phyloP scores from a whole-genome alignment of 352 stramenopile genomes.

The Globisporangium yorkense region DNA sequence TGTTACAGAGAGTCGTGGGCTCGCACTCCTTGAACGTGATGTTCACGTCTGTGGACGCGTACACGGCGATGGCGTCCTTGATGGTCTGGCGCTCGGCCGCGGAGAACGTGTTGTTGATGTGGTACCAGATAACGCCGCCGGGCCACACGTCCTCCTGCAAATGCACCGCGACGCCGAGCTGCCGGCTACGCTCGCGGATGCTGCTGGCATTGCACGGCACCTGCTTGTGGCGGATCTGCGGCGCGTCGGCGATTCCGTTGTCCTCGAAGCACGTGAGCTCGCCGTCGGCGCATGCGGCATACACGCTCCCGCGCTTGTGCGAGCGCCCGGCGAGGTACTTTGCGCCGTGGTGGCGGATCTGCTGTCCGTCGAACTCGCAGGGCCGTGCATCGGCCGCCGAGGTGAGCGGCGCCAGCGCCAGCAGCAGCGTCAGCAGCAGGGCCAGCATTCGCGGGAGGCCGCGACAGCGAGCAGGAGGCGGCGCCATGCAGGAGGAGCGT shows the following conservation, averaged over 20 bases:
- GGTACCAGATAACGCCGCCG: slow-evolving; percentile 62
- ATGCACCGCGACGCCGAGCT: slow-evolving; percentile 53
- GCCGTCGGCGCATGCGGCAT: slow-evolving; percentile 38
- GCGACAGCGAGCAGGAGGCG: not conserved
- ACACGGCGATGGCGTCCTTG: slow-evolving; percentile 43
- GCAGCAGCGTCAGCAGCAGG: not conserved
- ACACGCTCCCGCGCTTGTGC: slow-evolving; percentile 47
- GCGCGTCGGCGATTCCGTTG: slow-evolving; percentile 53
- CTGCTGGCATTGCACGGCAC: slow-evolving; percentile 29
- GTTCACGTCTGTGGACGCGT: slow-evolving; percentile 51
- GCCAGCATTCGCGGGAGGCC: not conserved
- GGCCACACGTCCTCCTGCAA: slow-evolving; percentile 61
- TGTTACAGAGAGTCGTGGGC: slow-evolving; percentile 41
- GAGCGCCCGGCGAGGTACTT: slow-evolving; percentile 44
- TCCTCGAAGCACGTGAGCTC: slow-evolving; percentile 53
- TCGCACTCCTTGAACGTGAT: slow-evolving; percentile 65
- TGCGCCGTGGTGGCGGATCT: slow-evolving; percentile 34
- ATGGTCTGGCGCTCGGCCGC: slow-evolving; percentile 41
- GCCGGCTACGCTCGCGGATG: slow-evolving; percentile 20
- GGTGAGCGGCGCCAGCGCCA: not conserved
- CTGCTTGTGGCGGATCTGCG: slow-evolving; percentile 27
- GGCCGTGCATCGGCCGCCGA: not conserved
- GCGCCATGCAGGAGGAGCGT: not conserved
- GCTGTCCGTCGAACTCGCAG: slow-evolving; percentile 40
- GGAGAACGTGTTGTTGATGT: slow-evolving; percentile 48